Conservation (phyloP, 2,329 filamentous ascomycete genomes). For the Periconia digitata region DNA sequence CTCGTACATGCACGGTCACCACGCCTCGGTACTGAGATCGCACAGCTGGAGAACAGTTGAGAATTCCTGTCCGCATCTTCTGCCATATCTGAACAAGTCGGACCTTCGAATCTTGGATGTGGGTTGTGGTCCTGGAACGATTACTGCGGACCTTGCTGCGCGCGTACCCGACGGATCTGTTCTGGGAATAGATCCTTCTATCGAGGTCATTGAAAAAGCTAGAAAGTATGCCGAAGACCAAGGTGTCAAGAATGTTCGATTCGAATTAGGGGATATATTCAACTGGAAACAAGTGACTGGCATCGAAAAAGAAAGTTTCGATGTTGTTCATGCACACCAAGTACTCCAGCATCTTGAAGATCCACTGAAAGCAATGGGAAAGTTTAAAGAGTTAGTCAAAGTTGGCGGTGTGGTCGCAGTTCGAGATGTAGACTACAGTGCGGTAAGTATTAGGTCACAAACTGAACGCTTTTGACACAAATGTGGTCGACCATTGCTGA, state of each 20-base stretch:
- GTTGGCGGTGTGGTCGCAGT: constrained; percentile 56
- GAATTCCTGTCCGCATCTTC: constrained; percentile 45
- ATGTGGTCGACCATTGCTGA: no score
- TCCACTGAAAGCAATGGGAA: constrained; percentile 52
- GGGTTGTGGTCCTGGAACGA: constrained; percentile 52
- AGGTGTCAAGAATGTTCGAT: constrained; percentile 44
- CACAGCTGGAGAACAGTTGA: constrained; percentile 50
- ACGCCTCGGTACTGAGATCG: constrained; percentile 44
- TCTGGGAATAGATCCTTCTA: constrained; percentile 49
- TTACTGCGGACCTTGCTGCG: constrained; percentile 47
- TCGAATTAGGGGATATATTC: constrained; percentile 47
- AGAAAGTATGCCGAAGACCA: constrained; percentile 37
- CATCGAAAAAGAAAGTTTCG: constrained; percentile 48
- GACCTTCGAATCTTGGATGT: constrained; percentile 48
- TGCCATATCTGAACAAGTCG: constrained; percentile 34
- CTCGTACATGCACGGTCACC: constrained; percentile 47
- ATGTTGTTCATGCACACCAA: constrained; percentile 62
- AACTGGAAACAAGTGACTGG: constrained; percentile 48
- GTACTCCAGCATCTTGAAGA: constrained; percentile 59
- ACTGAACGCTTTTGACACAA: no score
- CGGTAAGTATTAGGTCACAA: no score
- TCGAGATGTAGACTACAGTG: constrained; percentile 39
- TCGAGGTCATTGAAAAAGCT: constrained; percentile 47
- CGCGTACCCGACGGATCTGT: constrained; percentile 49
- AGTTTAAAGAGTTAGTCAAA: constrained; percentile 59